Percentiles rank a stretch among this genome's conserved stretches.
These are phyloP conservation scores for Aristolochia fimbriata DNA, from an alignment of 164 flowering plant genomes.

Conservation along the genomic window DNA sequence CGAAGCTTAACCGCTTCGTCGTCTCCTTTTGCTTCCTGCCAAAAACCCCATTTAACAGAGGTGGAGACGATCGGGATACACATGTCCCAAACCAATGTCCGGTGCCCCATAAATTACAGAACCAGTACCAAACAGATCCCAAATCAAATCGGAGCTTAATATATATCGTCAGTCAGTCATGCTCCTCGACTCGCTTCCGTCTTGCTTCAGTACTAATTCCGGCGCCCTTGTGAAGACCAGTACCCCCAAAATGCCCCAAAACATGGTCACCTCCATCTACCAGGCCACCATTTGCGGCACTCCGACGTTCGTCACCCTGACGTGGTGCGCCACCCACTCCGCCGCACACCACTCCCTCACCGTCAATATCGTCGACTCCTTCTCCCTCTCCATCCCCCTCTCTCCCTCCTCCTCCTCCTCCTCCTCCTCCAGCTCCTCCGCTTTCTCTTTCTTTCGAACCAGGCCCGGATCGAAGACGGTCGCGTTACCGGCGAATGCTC, in stretches of 20 bases:
- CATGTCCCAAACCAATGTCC: no score
- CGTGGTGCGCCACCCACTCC: slow-evolving; percentile 50
- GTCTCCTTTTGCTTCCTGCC: no score
- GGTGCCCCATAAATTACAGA: background rate
- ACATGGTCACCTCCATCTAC: slow-evolving; percentile 44
- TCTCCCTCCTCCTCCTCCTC: slow-evolving; percentile 34
- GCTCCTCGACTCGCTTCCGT: slow-evolving; percentile 15
- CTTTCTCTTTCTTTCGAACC: slow-evolving; percentile 28
- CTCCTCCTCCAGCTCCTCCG: slow-evolving; percentile 26
- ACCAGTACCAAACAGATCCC: background rate
- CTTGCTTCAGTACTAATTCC: slow-evolving; percentile 38
- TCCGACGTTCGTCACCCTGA: slow-evolving; percentile 44
- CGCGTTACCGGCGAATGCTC: background rate
- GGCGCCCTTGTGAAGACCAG: slow-evolving; percentile 7
- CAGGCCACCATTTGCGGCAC: slow-evolving; percentile 38
- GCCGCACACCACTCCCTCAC: slow-evolving; percentile 56
- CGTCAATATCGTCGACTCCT: slow-evolving; percentile 31
- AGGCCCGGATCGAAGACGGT: slow-evolving; percentile 42
- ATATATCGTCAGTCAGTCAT: background rate
- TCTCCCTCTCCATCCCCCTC: slow-evolving; percentile 46
- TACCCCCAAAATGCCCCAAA: slow-evolving; percentile 33
- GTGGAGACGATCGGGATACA: no score
- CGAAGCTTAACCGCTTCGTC: no score
- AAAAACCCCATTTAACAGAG: no score
- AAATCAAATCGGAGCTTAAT: background rate